These are phyloP conservation scores for Geotrichum cucujoidarum DNA, from an alignment of 1,139 yeast genomes.

Conservation along the genomic window DNA sequence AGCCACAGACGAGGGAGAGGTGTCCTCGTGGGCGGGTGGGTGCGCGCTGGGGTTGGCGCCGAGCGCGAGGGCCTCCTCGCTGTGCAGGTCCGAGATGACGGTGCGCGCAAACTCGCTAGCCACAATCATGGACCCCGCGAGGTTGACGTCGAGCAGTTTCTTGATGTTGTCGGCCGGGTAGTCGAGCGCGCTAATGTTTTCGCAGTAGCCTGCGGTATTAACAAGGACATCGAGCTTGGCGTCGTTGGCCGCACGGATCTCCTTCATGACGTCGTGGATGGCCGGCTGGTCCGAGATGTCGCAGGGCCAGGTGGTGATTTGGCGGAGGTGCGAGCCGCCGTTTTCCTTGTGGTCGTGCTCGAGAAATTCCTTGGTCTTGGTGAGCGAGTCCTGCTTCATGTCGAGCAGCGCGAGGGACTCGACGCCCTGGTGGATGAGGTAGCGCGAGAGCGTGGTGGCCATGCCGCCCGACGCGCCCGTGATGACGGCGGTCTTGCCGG, in stretches of 20 bases:
- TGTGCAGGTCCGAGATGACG: constrained; percentile 46
- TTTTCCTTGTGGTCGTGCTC: not conserved
- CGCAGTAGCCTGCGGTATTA: constrained; percentile 80
- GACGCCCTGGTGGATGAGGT: constrained; percentile 30
- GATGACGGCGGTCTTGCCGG: constrained; percentile 64
- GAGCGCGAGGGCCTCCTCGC: not conserved
- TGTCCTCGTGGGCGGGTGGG: not conserved
- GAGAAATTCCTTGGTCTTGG: constrained; percentile 45
- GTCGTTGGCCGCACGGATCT: constrained; percentile 49
- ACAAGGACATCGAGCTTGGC: constrained; percentile 60
- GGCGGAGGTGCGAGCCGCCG: constrained; percentile 1
- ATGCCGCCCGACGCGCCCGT: constrained; percentile 86
- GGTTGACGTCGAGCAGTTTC: constrained; percentile 63
- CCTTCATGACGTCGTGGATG: constrained; percentile 54
- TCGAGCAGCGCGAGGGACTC: constrained; percentile 59
- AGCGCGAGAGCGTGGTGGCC: constrained; percentile 48
- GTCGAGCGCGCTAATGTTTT: constrained; percentile 66
- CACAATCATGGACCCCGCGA: constrained; percentile 73
- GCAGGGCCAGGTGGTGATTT: constrained; percentile 64
- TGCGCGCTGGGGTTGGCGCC: not conserved
- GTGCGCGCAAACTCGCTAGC: constrained; percentile 62
- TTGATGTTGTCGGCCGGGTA: constrained; percentile 72
- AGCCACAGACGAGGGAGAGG: not conserved
- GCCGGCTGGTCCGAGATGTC: constrained; percentile 63
- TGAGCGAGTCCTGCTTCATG: constrained; percentile 53